Evolutionary conservation across 1,284 basidiomycete species (phyloP), one percentile per base, ranked within the genome.

Genomic region (Melampsora americana): DNA sequence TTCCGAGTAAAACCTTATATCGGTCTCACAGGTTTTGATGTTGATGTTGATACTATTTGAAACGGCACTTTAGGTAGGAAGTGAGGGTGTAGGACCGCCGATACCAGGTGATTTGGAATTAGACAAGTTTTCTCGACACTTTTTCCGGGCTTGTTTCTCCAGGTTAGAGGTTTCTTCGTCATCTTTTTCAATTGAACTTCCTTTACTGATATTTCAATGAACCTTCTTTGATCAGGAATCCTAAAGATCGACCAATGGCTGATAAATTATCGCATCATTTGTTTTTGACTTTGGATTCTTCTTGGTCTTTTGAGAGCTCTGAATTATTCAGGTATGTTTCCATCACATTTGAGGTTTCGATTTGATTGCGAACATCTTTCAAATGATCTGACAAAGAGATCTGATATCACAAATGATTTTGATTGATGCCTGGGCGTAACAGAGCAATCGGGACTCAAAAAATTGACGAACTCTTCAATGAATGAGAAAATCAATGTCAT

Each of bases 71-170:
- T 80, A 92, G 91, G 86, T 95, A 64, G 92, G 92, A 77, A 88
- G 90, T 80, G 88, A 90, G 78, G 89, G 91, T 78, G 86, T 89
- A 78, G 89, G 91, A 30, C 95, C 95, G 4, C 94, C 95, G 1
- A 87, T 99, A 11, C 96, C 96, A 0, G 85, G 88, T 16, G 91
- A 92, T 78, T 88, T 96, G 60, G 84, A 86, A 6, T 84, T 98
- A 48, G 89, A 90, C 28, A 85, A 87, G 14, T 86, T 89, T 69
- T 94, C 92, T 14, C 87, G 90, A 77, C 91, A 95, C 82, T 98
- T 99, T 83, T 86, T 95, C 79, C 86, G 87, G 79, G 89, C 89
- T 82, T 98, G 95, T 83, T 94, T 99, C 81, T 90, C 92, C 9
- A 90, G 92, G 92, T 92, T 81, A 80, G 90, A 84, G 26, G 9